Base-by-base conservation (phyloP, 768 basidiomycete species). In the Tulasnella sp. region DNA sequence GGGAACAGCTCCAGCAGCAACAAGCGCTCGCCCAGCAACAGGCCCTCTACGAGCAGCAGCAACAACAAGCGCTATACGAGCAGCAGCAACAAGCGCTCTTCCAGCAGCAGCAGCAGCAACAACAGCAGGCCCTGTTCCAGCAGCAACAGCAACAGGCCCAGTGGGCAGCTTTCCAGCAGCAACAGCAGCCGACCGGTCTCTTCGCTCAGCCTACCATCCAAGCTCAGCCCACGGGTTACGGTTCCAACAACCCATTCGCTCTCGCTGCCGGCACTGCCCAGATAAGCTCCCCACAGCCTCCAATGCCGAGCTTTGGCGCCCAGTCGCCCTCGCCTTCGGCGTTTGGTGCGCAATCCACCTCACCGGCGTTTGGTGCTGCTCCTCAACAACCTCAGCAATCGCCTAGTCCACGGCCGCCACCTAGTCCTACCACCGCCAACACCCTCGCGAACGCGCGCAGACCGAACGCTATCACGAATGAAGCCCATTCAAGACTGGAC, bases 161-260 rank as follows among this genome's bases (percentile, higher is more conserved):
- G 15, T 44, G 44, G 44, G 44, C 44, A 13, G 44, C 44, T 1
- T 44, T 35, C 35, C 35, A 44, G 3, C 44, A 44, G 44, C 44
- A 44, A 18, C 13, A 77, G 55, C 77, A 77, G 70, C 77, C 72
- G 46, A n/a, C 67, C 75, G 67, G 55, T 40, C 46, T 75, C 20
- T 77, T 77, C 69, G 42, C 69, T 37, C 73, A 74, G 73, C 73
- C 51, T 37, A 81, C 84, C 32, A 82, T 84, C 23, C 80, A 84
- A 70, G 81, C 87, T 10, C 87, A 87, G 75, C 79, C 78, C 18
- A 81, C 82, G n/a, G 83, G 82, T 5, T 84, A 80, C 81, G 94
- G 94, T 11, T 92, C 94, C 46, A 99, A 99, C 87, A 99, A 99
- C 83, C 98, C 98, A 0, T 99, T 99, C 82, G 96, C 95, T 0